Evolutionary conservation across 371 early-diverging fungal species (phyloP), one percentile per base, ranked within the genome.

Genomic region (Mucor velutinosus): DNA sequence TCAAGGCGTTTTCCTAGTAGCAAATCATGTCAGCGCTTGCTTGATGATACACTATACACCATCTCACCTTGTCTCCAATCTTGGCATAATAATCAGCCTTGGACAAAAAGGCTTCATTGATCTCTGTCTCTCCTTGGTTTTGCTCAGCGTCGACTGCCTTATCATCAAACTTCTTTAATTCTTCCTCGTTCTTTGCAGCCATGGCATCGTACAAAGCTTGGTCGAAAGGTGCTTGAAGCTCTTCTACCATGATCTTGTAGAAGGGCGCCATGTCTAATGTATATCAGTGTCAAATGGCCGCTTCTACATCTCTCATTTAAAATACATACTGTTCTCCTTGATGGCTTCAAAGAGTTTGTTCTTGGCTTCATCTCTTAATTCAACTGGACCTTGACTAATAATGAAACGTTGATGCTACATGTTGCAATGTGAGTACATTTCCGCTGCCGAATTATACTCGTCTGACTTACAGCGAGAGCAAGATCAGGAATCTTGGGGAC

Each of bases 111-210:
- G 94, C 91, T 65, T 97, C 97, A 63, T 90, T 91, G 69, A 96
- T 89, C 76, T 99, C 99, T 19, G 97, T 94, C 72, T 97, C 97
- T 55, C 98, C 99, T 70, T 93, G 79, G 71, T 95, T 96, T 69
- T 92, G 87, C 75, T 93, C 90, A 12, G 97, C 98, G 73, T 96
- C 96, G 61, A 86, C 87, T 19, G 95, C 83, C 68, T 92, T 91
- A 41, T 88, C 94, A 45, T 97, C 96, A 58, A 97, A 86, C 49
- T 80, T 76, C 62, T 89, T 87, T 41, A 96, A 79, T 58, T 89
- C 86, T 60, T 87, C 92, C 29, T 85, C 87, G 78, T 97, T 97
- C 30, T 81, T 90, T 25, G 76, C 73, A 45, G 84, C 78, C 86
- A 94, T 89, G 25, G 75, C 59, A 25, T 73, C 70, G 64, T 87